Evolutionary conservation across 805 yeast species (phyloP).

Genomic region (Cyberlindnera nakhonratchasimensis): DNA sequence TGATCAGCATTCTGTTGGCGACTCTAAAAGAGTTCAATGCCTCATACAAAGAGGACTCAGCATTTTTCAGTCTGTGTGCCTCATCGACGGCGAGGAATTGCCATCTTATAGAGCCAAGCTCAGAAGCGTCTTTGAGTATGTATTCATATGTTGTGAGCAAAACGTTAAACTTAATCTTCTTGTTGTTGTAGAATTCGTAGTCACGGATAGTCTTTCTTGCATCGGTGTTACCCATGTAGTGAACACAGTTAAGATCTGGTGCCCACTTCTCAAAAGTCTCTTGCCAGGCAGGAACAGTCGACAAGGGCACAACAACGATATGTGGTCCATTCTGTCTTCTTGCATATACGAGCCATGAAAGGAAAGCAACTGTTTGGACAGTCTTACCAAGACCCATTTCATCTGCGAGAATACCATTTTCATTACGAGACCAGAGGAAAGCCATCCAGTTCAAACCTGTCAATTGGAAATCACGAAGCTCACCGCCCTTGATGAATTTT

Average conservation of each 20-base stretch:
- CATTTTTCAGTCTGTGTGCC: slow-evolving; percentile 94
- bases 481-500: slow-evolving; percentile 82
- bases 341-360: slow-evolving; percentile 93
- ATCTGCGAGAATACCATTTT: slow-evolving; percentile 95
- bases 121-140: slow-evolving; percentile 81
- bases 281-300: slow-evolving; percentile 98
- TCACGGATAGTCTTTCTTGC: slow-evolving; percentile 81
- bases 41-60: slow-evolving; percentile 90
- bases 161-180: slow-evolving; percentile 86
- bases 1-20: slow-evolving; percentile 79
- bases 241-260: slow-evolving; percentile 90
- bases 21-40: slow-evolving; percentile 79
- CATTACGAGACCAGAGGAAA: slow-evolving; percentile 94
- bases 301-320: slow-evolving; percentile 90
- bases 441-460: slow-evolving; percentile 99
- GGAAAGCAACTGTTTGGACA: slow-evolving; percentile 91
- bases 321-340: slow-evolving; percentile 98
- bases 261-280: slow-evolving; percentile 98
- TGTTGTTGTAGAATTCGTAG: slow-evolving; percentile 73
- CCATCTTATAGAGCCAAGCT: slow-evolving; percentile 85
- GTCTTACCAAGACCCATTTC: slow-evolving; percentile 99
- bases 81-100: slow-evolving; percentile 97
- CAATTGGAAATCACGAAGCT: slow-evolving; percentile 92
- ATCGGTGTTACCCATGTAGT: slow-evolving; percentile 87
- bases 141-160: slow-evolving; percentile 94